Evolutionary conservation across 345 rosid species (phyloP).

Genomic region (Capsella bursapastoris): DNA sequence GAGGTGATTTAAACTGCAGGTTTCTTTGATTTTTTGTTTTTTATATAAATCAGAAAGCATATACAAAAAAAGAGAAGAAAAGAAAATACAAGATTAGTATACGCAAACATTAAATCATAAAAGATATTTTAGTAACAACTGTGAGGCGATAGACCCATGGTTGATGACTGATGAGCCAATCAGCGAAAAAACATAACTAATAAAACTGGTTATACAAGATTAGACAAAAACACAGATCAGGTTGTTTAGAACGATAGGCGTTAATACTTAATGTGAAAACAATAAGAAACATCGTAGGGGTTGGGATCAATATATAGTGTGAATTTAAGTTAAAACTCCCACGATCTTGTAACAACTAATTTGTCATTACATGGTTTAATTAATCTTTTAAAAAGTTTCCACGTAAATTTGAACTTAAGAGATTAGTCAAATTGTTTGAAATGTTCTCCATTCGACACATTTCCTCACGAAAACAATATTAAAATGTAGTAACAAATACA

Average conservation of each 20-base stretch:
- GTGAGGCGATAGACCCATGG: background rate
- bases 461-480: constrained; percentile 32
- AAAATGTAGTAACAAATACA: constrained; percentile 26
- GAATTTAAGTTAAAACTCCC: constrained; percentile 25
- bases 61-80: background rate
- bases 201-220: background rate
- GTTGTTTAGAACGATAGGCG: background rate
- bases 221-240: background rate
- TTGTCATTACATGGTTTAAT: constrained; percentile 32
- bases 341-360: constrained; percentile 38
- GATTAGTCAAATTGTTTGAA: constrained; percentile 27
- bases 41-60: no score
- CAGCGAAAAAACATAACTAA: background rate
- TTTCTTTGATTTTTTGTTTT: no score
- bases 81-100: background rate
- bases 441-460: constrained; percentile 27
- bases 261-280: constrained; percentile 7
- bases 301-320: constrained; percentile 5
- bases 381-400: background rate
- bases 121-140: background rate
- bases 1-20: no score
- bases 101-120: background rate
- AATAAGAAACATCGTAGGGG: constrained; percentile 3
- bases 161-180: background rate
- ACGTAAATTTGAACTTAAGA: constrained; percentile 33